Percentiles rank a stretch among this genome's conserved stretches.
phyloP scores from a whole-genome alignment of 1,284 basidiomycete species.

The Cutaneotrichosporon sp. region DNA sequence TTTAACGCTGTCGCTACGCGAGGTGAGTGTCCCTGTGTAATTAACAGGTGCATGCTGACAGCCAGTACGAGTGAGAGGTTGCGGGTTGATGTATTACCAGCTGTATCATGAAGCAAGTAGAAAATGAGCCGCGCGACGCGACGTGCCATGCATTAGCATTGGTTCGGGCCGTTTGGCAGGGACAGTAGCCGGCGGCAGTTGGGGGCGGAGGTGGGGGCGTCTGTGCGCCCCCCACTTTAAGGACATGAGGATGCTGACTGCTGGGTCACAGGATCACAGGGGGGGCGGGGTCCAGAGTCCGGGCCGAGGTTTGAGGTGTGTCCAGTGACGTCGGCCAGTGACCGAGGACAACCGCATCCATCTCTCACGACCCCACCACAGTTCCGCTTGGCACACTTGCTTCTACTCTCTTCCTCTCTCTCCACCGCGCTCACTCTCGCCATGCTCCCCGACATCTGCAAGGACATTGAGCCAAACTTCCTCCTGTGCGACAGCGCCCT shows the following conservation, averaged over 20 bases:
- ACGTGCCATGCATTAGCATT: too few species aligned
- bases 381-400: too few species aligned
- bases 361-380: neutral
- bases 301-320: too few species aligned
- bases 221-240: neutral
- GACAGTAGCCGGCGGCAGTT: neutral
- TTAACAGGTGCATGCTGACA: neutral
- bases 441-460: slow-evolving; percentile 35
- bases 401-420: too few species aligned
- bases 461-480: slow-evolving; percentile 66
- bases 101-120: neutral
- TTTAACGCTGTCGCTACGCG: slow-evolving; percentile 70
- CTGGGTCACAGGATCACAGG: too few species aligned
- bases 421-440: neutral
- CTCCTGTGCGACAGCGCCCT: slow-evolving; percentile 65
- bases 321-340: neutral
- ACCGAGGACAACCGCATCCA: neutral
- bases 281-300: too few species aligned
- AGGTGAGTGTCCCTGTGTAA: slow-evolving; percentile 1
- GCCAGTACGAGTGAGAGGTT: slow-evolving; percentile 2
- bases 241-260: too few species aligned
- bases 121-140: neutral
- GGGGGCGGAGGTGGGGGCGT: neutral
- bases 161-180: neutral
- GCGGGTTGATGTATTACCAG: slow-evolving; percentile 3